These are phyloP conservation scores for Microcos paniculata DNA, from an alignment of 345 rosid species.

Conservation along the genomic window DNA sequence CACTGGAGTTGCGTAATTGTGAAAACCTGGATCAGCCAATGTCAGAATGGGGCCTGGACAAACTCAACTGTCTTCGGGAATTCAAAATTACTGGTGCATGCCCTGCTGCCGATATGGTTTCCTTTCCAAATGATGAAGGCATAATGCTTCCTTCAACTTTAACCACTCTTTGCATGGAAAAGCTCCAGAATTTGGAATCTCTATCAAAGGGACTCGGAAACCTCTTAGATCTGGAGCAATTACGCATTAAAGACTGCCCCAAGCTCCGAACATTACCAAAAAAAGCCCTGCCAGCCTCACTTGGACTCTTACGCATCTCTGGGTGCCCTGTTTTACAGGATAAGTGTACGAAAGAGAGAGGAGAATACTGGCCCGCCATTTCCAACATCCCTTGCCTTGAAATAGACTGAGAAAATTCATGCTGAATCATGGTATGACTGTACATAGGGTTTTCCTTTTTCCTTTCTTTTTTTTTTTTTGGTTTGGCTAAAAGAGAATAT, in stretches of 20 bases:
- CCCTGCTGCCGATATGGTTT: constrained; percentile 6
- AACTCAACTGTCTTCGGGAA: background rate
- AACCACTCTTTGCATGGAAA: constrained; percentile 20
- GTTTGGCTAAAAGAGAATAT: too few relatives aligned
- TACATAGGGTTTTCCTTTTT: too few relatives aligned
- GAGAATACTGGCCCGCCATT: constrained; percentile 26
- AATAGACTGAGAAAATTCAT: background rate
- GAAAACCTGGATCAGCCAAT: constrained; percentile 19
- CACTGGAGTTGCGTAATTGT: constrained; percentile 15
- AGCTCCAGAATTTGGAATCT: constrained; percentile 14
- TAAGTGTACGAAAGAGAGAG: constrained; percentile 16
- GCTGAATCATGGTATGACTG: background rate
- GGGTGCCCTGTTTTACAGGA: constrained; percentile 23
- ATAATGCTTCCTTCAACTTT: constrained; percentile 25
- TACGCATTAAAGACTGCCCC: constrained; percentile 20
- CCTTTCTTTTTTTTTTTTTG: too few relatives aligned
- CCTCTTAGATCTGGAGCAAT: constrained; percentile 19
- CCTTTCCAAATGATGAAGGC: constrained; percentile 12
- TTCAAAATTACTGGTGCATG: background rate
- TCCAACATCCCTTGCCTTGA: constrained; percentile 21
- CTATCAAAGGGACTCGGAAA: constrained; percentile 17
- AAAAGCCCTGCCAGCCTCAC: constrained; percentile 22
- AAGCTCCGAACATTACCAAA: constrained; percentile 22
- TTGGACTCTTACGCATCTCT: constrained; percentile 14
- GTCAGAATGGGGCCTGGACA: constrained; percentile 8